Evolutionary conservation across 768 basidiomycete genomes (phyloP).

Genomic region (Mycena galopus): DNA sequence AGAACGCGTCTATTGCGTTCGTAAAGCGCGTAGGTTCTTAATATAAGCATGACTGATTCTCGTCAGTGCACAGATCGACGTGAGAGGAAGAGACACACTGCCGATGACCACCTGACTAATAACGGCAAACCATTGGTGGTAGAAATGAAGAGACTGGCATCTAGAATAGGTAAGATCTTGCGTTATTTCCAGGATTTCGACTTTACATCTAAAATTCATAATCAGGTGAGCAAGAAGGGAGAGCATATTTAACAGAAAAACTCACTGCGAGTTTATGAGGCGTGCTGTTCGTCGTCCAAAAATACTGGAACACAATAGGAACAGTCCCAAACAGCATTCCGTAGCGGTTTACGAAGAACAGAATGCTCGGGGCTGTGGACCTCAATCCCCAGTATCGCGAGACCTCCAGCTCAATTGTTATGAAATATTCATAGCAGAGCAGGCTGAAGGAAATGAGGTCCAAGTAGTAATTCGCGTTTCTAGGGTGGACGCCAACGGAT

Average conservation of each 20-base stretch:
- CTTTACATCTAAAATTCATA: conserved; percentile 13
- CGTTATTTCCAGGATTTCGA: not conserved
- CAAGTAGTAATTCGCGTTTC: conserved; percentile 21
- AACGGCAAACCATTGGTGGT: conserved; percentile 33
- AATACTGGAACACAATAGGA: not conserved
- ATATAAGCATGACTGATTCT: conserved; percentile 31
- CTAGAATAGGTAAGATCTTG: not conserved
- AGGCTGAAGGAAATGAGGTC: not conserved
- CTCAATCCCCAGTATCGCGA: not conserved
- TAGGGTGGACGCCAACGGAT: not conserved
- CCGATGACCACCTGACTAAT: conserved; percentile 28
- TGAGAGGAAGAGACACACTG: not conserved
- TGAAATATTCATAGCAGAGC: not conserved
- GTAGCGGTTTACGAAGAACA: conserved; percentile 19
- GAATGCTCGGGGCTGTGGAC: not conserved
- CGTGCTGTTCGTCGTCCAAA: conserved; percentile 13
- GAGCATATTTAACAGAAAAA: not conserved
- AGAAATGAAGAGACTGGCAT: conserved; percentile 15
- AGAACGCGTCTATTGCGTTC: conserved; percentile 29
- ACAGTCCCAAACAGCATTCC: not conserved
- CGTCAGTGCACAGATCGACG: not conserved
- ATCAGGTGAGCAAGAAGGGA: not conserved
- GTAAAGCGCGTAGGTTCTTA: conserved; percentile 37
- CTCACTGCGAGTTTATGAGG: conserved; percentile 19
- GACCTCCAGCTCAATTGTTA: not conserved